Evolutionary conservation across 768 basidiomycete genomes (phyloP), one percentile per base, ranked within the genome.

Genomic region (Termitomyces sp.): DNA sequence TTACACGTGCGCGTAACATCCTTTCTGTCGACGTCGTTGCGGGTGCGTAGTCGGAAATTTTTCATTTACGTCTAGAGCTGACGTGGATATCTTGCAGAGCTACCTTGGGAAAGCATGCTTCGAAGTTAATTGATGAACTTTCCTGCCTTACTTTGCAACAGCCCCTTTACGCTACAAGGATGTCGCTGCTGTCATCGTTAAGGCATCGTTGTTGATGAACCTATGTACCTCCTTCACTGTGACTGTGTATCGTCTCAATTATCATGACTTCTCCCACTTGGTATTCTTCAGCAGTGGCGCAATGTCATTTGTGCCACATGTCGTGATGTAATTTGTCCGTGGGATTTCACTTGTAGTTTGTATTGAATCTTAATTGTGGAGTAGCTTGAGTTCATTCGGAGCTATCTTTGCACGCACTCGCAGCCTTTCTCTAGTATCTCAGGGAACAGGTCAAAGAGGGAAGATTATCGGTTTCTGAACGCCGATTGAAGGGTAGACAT

Each of bases 301-400:
- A 57, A 41, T 45, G 24, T 13, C 29, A 16, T 31, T 51, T 51
- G 41, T 57, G 56, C 48, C 31, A 45, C 56, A 57, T 37, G 39
- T 41, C 22, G 20, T 5, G 22, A 24, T 36, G 31, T 37, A 31
- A 34, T 51, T 26, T 45, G 41, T 33, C 50, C 50, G 56, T 57
- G 42, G 56, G 56, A 51, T 46, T 37, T 42, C 13, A 51, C n/a
- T n/a, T n/a, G n/a, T n/a, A n/a, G n/a, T n/a, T n/a, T n/a, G n/a
- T n/a, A n/a, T n/a, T n/a, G n/a, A n/a, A n/a, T n/a, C n/a, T n/a
- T n/a, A n/a, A n/a, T n/a, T n/a, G n/a, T n/a, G n/a, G n/a, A n/a
- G n/a, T n/a, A n/a, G n/a, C n/a, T n/a, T n/a, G n/a, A n/a, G n/a
- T n/a, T n/a, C n/a, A n/a, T n/a, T 39, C 7, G 18, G 45, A 15